Conservation (phyloP, 164 flowering plant species). For the Cinnamomum chago region DNA sequence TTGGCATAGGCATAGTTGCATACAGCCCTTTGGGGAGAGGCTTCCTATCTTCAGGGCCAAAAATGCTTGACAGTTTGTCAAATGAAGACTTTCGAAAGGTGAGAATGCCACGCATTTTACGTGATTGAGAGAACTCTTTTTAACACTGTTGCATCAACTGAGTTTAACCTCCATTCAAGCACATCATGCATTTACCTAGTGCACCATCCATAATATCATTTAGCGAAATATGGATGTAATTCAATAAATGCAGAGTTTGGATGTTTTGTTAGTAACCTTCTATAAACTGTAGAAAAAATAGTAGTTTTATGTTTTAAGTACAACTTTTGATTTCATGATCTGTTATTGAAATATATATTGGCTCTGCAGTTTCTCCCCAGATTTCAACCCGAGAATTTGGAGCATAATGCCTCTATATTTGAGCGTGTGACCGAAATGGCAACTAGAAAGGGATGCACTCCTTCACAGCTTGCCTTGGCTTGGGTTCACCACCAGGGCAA, state of each 20-base stretch:
- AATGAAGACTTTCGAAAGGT: constrained; percentile 22
- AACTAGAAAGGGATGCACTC: constrained; percentile 32
- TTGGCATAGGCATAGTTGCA: constrained; percentile 61
- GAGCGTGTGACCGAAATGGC: constrained; percentile 28
- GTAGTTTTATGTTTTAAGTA: too few relatives aligned
- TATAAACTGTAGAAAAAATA: too few relatives aligned
- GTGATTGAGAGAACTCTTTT: too few relatives aligned
- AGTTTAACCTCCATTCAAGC: too few relatives aligned
- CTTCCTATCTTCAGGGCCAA: constrained; percentile 47
- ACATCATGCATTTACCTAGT: constrained; percentile 30
- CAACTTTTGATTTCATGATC: neutral
- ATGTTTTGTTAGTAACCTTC: too few relatives aligned
- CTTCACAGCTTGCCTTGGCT: constrained; percentile 38
- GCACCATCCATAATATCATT: neutral
- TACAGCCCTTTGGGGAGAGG: constrained; percentile 62
- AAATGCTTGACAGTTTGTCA: constrained; percentile 32
- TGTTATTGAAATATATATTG: neutral
- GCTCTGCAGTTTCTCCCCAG: constrained; percentile 27
- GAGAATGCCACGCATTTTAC: too few relatives aligned
- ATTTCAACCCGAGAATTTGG: constrained; percentile 30
- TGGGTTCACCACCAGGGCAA: constrained; percentile 42
- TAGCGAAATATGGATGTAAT: too few relatives aligned
- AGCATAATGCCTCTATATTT: constrained; percentile 26
- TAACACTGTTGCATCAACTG: too few relatives aligned
- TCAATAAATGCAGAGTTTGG: too few relatives aligned